phyloP scores from a whole-genome alignment of 306 rosid genomes.

The Heteromeles arbutifolia region DNA sequence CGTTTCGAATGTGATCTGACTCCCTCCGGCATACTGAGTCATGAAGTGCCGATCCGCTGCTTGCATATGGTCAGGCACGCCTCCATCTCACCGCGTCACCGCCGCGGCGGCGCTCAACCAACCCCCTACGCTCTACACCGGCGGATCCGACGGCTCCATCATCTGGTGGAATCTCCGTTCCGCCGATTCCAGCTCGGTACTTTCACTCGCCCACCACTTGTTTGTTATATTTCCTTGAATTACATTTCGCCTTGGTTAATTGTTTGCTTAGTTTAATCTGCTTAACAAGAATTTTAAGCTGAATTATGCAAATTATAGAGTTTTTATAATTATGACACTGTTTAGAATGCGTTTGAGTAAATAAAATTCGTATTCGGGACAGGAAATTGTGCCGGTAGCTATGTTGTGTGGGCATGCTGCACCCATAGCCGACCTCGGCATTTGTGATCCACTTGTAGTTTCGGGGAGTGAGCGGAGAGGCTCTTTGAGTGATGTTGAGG shows the following conservation, averaged over 20 bases:
- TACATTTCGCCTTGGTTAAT: background rate
- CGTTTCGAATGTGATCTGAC: constrained; percentile 1
- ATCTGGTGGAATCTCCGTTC: constrained; percentile 77
- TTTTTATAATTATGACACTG: background rate
- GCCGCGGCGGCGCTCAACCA: constrained; percentile 52
- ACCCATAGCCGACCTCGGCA: constrained; percentile 59
- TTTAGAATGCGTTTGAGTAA: background rate
- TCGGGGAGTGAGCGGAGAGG: constrained; percentile 23
- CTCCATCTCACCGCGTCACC: constrained; percentile 66
- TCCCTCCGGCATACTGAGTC: constrained; percentile 31
- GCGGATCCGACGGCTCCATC: constrained; percentile 95
- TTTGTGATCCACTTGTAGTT: constrained; percentile 55
- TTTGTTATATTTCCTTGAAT: background rate
- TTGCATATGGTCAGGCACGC: constrained; percentile 74
- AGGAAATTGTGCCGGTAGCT: constrained; percentile 76
- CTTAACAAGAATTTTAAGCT: background rate
- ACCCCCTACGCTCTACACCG: constrained; percentile 73
- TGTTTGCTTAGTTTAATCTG: background rate
- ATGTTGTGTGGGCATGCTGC: constrained; percentile 91
- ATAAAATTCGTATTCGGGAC: constrained; percentile 16
- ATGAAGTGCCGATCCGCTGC: constrained; percentile 95
- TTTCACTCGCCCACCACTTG: background rate
- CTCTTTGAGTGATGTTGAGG: constrained; percentile 19
- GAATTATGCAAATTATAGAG: background rate
- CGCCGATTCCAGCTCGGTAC: constrained; percentile 54